Base-by-base conservation (phyloP, 78 protist species). In the Dictyostelium discoideum region DNA sequence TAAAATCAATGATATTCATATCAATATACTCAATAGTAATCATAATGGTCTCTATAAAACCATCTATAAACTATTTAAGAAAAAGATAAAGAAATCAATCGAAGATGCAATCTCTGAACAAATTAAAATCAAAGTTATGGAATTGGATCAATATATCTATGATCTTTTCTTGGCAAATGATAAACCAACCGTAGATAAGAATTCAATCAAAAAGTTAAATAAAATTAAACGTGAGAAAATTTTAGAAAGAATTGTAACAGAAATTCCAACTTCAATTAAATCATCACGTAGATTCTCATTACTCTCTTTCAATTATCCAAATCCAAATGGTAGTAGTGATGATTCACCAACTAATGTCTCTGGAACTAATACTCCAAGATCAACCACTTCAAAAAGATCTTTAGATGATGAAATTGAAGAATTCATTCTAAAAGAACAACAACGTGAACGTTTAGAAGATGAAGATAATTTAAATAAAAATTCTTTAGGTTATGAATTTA, bases 161-260 rank as follows among this genome's bases (percentile, higher is more conserved):
- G 60, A 82, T n/a, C 5, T 73, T 0, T 50, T 82, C 67, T 24
- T 9, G 29, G 26, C 54, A 37, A 80, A 82, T 46, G 88, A 80
- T 5, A 67, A 46, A 37, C 42, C 65, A 42, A 46, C 40, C 20
- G 65, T 73, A 4, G 60, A 72, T 29, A 82, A 40, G 9, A 46
- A 24, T 22, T 44, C 54, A 11, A 77, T 82, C 10, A 90, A 82
- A 39, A 63, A 9, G 44, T 46, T 65, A 20, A 90, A 80, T 9
- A 80, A 54, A 40, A 60, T 67, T 9, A 63, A 88, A 22, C 42
- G 94, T 65, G 88, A 90, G 14, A 90, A 82, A 74, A 90, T 90
- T 39, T n/a, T 90, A 11, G 95, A 82, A 37, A 90, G 95, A 82
- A 90, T 90, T 14, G 67, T 50, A 5, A 82, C 79, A 2, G 95